Evolutionary conservation across 345 rosid genomes (phyloP).

Genomic region (Balakata baccata): DNA sequence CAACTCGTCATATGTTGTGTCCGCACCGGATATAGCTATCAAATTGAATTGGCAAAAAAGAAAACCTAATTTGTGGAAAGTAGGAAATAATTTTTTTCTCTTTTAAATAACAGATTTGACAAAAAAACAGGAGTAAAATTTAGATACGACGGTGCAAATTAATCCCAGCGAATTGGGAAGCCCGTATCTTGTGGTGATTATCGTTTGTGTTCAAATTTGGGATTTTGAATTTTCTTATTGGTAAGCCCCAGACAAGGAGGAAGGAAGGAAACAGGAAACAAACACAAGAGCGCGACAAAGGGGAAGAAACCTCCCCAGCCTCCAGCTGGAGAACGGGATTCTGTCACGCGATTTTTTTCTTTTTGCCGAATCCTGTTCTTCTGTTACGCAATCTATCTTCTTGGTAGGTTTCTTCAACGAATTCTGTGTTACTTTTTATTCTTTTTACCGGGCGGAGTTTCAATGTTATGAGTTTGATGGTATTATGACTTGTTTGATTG

Average conservation of each 20-base stretch:
- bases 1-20: too few relatives aligned
- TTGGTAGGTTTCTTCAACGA: constrained; percentile 7
- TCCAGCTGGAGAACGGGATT: not conserved
- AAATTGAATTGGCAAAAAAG: too few relatives aligned
- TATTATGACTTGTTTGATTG: not conserved
- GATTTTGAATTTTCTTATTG: too few relatives aligned
- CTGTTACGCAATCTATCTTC: not conserved
- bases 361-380: not conserved
- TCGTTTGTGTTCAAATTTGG: too few relatives aligned
- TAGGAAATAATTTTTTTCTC: too few relatives aligned
- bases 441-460: not conserved
- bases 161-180: too few relatives aligned
- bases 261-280: not conserved
- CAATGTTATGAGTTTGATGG: not conserved
- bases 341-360: not conserved
- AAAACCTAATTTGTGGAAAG: too few relatives aligned
- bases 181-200: too few relatives aligned
- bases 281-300: not conserved
- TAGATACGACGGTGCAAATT: too few relatives aligned
- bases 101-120: too few relatives aligned
- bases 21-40: too few relatives aligned
- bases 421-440: not conserved
- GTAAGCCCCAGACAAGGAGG: not conserved
- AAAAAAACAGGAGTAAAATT: too few relatives aligned
- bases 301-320: not conserved